Base-by-base conservation (phyloP, 495 filamentous ascomycete species). In the Emericellopsis terricola region DNA sequence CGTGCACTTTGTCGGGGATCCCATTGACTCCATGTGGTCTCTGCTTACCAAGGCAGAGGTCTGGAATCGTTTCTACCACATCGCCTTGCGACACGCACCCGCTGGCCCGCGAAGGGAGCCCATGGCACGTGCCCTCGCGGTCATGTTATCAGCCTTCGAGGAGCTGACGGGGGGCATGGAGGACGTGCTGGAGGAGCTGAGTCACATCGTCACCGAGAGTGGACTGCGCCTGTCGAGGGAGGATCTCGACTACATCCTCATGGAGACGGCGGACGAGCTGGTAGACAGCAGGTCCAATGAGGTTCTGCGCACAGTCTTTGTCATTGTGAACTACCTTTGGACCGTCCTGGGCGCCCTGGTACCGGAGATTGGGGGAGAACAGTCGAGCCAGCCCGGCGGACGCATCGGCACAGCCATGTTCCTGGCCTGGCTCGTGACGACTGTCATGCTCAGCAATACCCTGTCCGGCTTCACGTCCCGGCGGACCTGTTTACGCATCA, bases 201-300 rank as follows among this genome's bases (percentile, higher is more conserved):
- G 15, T 15, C 4, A 5, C 4, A 10, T 29, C 4, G 11, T 29
- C 4, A 15, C 28, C 28, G 28, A 29, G 11, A 4, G 28, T 15
- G 15, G 28, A 10, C 28, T 15, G 28, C 28, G 15, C 11, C 28
- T 29, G 28, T 5, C 28, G 28, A 4, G 5, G 4, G 31, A 5
- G 31, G 31, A 21, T 4, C 16, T 33, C 4, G 31, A 33, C 15
- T 17, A 33, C 31, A 4, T 21, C 5, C 6, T 17, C 9, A 3
- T 11, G 4, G 31, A 33, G 31, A 17, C 31, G 31, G 31, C 31
- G 14, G 31, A 33, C 14, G 31, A 33, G 31, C 31, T 33, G 16
- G 31, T 33, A 13, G 31, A 33, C 31, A 33, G 31, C 31, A 13
- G 31, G 5, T 18, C 19, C 16, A 18, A 33, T 17, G 19, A 19